Conservation (phyloP, 805 yeast species). For the Zygoascus ofunaensis region DNA sequence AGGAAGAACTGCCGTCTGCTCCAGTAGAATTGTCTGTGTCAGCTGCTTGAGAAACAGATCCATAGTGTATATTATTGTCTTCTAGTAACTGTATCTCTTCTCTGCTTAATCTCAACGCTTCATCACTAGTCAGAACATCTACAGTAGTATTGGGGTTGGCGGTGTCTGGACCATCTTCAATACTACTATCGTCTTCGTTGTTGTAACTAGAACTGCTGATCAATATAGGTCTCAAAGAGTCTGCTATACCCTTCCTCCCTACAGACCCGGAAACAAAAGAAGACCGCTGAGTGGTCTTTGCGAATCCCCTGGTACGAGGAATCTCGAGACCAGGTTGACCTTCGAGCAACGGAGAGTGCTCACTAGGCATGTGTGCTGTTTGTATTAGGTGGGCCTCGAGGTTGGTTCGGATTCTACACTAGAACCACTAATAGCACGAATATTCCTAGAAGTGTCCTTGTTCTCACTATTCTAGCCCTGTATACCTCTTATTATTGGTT, state of each 20-base stretch:
- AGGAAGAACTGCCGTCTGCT: not conserved
- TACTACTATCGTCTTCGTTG: not conserved
- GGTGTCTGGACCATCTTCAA: not conserved
- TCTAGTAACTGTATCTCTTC: slow-evolving; percentile 25
- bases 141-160: slow-evolving; percentile 6
- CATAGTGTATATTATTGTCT: slow-evolving; percentile 15
- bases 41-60: not conserved
- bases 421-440: too few relatives aligned
- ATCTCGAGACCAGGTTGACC: slow-evolving; percentile 6
- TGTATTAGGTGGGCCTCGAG: not conserved
- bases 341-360: not conserved
- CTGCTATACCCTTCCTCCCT: slow-evolving; percentile 21
- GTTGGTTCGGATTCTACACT: too few relatives aligned
- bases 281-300: slow-evolving; percentile 14
- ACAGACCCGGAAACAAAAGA: slow-evolving; percentile 22
- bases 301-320: slow-evolving; percentile 14
- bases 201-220: too few relatives aligned
- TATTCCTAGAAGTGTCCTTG: too few relatives aligned
- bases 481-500: too few relatives aligned
- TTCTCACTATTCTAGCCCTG: too few relatives aligned
- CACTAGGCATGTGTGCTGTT: not conserved
- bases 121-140: slow-evolving; percentile 24
- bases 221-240: slow-evolving; percentile 8
- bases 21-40: not conserved
- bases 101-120: slow-evolving; percentile 20